These are phyloP conservation scores for Conticribra guillardii DNA, from an alignment of 108 stramenopile genomes.

Conservation along the genomic window DNA sequence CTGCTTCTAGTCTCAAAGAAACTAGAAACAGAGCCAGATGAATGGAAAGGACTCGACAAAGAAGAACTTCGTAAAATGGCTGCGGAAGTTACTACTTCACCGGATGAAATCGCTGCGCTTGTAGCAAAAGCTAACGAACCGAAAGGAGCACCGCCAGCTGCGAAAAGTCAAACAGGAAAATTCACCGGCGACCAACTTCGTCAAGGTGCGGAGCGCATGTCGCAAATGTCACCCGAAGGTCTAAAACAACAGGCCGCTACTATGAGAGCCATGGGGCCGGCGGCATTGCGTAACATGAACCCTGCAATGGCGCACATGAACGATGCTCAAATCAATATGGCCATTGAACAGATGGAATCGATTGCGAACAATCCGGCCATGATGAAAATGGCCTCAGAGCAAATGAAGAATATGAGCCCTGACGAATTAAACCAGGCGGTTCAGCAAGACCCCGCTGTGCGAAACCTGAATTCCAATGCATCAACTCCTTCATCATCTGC, in stretches of 20 bases:
- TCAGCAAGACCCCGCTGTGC: neutral
- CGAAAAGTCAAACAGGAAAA: conserved; percentile 13
- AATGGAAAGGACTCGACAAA: conserved; percentile 59
- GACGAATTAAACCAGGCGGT: conserved; percentile 6
- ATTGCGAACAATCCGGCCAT: conserved; percentile 67
- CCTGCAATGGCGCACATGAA: conserved; percentile 71
- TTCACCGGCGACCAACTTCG: conserved; percentile 14
- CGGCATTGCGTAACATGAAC: conserved; percentile 61
- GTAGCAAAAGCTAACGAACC: conserved; percentile 45
- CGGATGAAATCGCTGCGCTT: conserved; percentile 50
- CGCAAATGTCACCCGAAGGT: conserved; percentile 71
- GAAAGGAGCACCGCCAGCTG: conserved; percentile 15
- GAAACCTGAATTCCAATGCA: neutral
- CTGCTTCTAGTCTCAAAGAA: conserved; percentile 41
- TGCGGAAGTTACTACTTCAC: conserved; percentile 17
- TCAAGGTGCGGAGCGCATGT: conserved; percentile 59
- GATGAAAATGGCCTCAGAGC: conserved; percentile 59
- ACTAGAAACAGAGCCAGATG: conserved; percentile 4
- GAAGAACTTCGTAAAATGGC: conserved; percentile 49
- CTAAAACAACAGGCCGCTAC: conserved; percentile 72
- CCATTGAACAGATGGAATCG: conserved; percentile 38
- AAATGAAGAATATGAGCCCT: conserved; percentile 52
- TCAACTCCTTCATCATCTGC: neutral
- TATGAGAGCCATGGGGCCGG: conserved; percentile 71
- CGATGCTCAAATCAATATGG: conserved; percentile 59